Evolutionary conservation across 768 basidiomycete genomes (phyloP).

Genomic region (Lentinus brumalis): DNA sequence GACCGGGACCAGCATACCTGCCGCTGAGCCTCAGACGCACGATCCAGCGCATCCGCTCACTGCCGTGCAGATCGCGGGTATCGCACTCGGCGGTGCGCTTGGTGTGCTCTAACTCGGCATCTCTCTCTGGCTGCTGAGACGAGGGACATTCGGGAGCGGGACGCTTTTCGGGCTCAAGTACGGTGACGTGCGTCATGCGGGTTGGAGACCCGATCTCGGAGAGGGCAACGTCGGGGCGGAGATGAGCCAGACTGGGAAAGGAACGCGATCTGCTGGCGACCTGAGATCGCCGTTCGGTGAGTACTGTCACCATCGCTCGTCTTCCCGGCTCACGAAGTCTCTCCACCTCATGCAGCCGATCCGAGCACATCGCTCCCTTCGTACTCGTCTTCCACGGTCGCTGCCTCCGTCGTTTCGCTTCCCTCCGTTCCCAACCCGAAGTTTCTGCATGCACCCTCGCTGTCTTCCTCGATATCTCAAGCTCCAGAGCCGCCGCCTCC

Average conservation of each 20-base stretch:
- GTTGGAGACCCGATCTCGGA: background rate
- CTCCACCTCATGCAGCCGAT: background rate
- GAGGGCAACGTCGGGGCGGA: background rate
- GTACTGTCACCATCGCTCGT: background rate
- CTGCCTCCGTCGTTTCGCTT: background rate
- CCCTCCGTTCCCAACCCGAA: background rate
- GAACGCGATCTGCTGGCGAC: too few relatives aligned
- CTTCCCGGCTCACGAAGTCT: background rate
- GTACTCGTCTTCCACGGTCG: background rate
- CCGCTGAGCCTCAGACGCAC: too few relatives aligned
- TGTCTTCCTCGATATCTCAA: background rate
- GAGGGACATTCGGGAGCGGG: constrained; percentile 1
- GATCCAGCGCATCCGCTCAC: too few relatives aligned
- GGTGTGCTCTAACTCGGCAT: background rate
- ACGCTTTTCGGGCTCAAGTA: background rate
- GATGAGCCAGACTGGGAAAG: background rate
- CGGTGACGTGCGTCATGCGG: background rate
- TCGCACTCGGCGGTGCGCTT: background rate
- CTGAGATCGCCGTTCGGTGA: too few relatives aligned
- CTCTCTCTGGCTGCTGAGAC: background rate
- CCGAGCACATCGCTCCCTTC: background rate
- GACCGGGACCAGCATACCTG: too few relatives aligned
- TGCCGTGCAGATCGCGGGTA: background rate
- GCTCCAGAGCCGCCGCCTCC: background rate
- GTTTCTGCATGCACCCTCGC: background rate